Evolutionary conservation across 331 rosid species (phyloP), one percentile per base, ranked within the genome.

Genomic region (Quercus tomentella): DNA sequence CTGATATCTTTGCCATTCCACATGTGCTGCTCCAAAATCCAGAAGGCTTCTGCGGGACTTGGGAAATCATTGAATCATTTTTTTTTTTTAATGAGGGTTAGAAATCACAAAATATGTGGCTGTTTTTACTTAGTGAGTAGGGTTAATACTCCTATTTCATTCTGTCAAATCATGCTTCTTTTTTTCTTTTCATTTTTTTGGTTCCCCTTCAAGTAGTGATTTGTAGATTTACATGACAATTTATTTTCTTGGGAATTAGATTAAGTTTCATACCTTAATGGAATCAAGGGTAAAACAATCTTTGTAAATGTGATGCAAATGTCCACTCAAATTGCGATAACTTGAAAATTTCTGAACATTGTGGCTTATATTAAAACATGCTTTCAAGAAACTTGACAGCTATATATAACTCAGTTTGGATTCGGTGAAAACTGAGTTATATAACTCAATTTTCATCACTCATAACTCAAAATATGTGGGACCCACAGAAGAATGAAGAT

Each of bases 1-100:
- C 65, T 87, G 75, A 85, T 61, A 8, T 70, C 68, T 73, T 33
- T 70, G 49, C 65, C 58, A 63, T 41, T 23, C 21, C 78, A 20
- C 77, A 8, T 31, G 7, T 15, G 60, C 57, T 61, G 55, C 74
- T 69, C 30, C 70, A 76, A 56, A 72, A 35, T 51, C 56, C 65
- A 30, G 4, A 54, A 58, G 25, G 75, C 71, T 73, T 80, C 76
- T 69, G 78, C 77, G 56, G 66, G 76, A 58, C 55, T 56, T 56
- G 79, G 67, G 54, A 80, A 45, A 22, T 52, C 49, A 23, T 28
- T 67, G 70, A 55, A 69, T 76, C 60, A 15, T 43, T 45, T 45
- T 51, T 10, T 33, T 20, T 35, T 37, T 23, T 45, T 49, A 8
- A 10, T 35, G 72, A 33, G 51, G 52, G 17, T 20, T 20, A 10